Evolutionary conservation across 805 yeast species (phyloP).

Genomic region (Suhomyces xylopsoci): DNA sequence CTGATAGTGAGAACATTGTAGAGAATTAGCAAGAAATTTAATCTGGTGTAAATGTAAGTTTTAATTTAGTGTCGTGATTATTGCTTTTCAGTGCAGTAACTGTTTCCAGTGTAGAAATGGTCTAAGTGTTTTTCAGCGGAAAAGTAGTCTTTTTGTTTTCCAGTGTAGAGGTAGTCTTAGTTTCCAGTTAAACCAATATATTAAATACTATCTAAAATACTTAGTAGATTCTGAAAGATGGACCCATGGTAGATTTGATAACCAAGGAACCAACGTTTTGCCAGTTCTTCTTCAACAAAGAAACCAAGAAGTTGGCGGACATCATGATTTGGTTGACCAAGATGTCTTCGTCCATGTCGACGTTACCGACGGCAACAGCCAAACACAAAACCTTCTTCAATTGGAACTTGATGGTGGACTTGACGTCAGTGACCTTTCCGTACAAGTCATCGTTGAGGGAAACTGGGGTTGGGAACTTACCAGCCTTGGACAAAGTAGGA

Average conservation of each 20-base stretch:
- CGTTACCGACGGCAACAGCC: slow-evolving; percentile 99
- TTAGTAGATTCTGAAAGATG: slow-evolving; percentile 99
- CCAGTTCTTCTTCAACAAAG: slow-evolving; percentile 99
- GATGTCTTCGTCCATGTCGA: slow-evolving; percentile 97
- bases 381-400: slow-evolving; percentile 99
- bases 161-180: too few species aligned
- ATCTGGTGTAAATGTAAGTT: too few species aligned
- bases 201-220: slow-evolving; percentile 11
- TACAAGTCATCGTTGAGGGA: slow-evolving; percentile 98
- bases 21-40: too few species aligned
- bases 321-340: slow-evolving; percentile 97
- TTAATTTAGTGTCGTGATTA: too few species aligned
- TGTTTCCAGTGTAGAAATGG: too few species aligned
- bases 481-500: slow-evolving; percentile 99
- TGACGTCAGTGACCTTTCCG: slow-evolving; percentile 93
- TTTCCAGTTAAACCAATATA: too few species aligned
- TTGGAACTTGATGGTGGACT: slow-evolving; percentile 99
- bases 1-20: too few species aligned
- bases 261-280: slow-evolving; percentile 99
- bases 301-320: slow-evolving; percentile 98
- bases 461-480: slow-evolving; percentile 99
- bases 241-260: slow-evolving; percentile 99
- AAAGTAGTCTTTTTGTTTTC: too few species aligned
- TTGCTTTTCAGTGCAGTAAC: too few species aligned
- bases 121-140: too few species aligned